Evolutionary conservation across 2,329 filamentous ascomycete species (phyloP).

Genomic region (Arthrobotrys iridis): DNA sequence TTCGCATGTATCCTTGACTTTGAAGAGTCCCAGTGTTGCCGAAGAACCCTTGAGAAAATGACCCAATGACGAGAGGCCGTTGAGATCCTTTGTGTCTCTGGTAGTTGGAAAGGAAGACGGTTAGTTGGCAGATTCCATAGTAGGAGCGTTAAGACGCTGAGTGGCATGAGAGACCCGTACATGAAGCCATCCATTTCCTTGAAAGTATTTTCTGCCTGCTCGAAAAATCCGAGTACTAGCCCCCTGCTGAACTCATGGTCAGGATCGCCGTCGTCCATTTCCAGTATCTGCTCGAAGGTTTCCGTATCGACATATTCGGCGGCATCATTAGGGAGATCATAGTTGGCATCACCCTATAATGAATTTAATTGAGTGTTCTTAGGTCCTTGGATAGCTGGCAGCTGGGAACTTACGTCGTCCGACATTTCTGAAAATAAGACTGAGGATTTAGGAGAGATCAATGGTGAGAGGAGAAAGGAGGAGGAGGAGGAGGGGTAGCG

Average conservation of each 20-base stretch:
- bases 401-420: slow-evolving; percentile 28
- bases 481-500: not conserved
- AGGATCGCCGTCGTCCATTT: slow-evolving; percentile 93
- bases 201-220: slow-evolving; percentile 89
- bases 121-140: slow-evolving; percentile 6
- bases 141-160: too few relatives aligned
- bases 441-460: not conserved
- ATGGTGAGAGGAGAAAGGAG: not conserved
- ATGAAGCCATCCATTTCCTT: slow-evolving; percentile 80
- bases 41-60: slow-evolving; percentile 98
- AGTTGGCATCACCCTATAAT: not conserved
- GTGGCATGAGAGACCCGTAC: too few relatives aligned
- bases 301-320: slow-evolving; percentile 78
- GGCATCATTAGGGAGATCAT: slow-evolving; percentile 60
- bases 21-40: slow-evolving; percentile 87
- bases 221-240: slow-evolving; percentile 91
- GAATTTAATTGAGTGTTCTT: not conserved
- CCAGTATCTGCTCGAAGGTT: slow-evolving; percentile 94
- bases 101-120: not conserved
- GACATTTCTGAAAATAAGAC: slow-evolving; percentile 35
- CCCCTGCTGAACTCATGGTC: slow-evolving; percentile 87
- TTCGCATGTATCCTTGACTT: slow-evolving; percentile 92
- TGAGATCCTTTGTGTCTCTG: slow-evolving; percentile 73
- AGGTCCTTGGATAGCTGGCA: not conserved
- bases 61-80: slow-evolving; percentile 81